Percentiles rank a stretch among this genome's conserved stretches.
Conservation (phyloP, 2,329 filamentous ascomycete genomes). For the Aspergillus caelatus region DNA sequence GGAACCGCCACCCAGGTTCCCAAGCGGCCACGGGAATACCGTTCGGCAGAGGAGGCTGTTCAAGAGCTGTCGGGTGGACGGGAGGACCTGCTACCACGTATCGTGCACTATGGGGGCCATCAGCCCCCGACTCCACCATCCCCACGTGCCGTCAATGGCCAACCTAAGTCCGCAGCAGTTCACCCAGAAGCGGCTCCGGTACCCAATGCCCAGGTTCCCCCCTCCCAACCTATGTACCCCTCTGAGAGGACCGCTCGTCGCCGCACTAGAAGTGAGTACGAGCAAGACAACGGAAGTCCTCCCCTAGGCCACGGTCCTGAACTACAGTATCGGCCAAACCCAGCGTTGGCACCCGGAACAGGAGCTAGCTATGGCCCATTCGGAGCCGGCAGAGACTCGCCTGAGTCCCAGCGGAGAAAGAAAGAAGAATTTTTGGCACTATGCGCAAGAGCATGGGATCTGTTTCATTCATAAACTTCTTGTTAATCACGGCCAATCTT, state of each 20-base stretch:
- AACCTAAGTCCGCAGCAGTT: slow-evolving; percentile 31
- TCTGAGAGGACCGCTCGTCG: slow-evolving; percentile 56
- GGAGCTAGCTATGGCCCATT: slow-evolving; percentile 66
- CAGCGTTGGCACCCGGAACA: slow-evolving; percentile 31
- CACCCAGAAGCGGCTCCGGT: slow-evolving; percentile 57
- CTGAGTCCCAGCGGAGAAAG: slow-evolving; percentile 81
- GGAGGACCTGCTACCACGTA: slow-evolving; percentile 85
- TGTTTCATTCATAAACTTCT: slow-evolving; percentile 81
- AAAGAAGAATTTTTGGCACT: slow-evolving; percentile 88
- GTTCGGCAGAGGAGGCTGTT: slow-evolving; percentile 93
- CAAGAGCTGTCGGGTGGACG: slow-evolving; percentile 88
- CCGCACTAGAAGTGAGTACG: slow-evolving; percentile 85
- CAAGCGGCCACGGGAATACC: slow-evolving; percentile 77
- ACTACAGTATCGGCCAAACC: slow-evolving; percentile 42
- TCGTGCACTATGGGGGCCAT: slow-evolving; percentile 93
- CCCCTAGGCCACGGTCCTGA: slow-evolving; percentile 76
- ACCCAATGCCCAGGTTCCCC: slow-evolving; percentile 64
- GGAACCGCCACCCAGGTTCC: slow-evolving; percentile 54
- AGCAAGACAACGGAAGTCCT: slow-evolving; percentile 81
- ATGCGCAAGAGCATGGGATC: slow-evolving; percentile 90
- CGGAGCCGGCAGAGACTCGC: slow-evolving; percentile 78
- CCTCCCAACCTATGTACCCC: slow-evolving; percentile 47
- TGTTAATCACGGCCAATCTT: background rate
- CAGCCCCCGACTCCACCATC: slow-evolving; percentile 92
- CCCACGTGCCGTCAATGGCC: slow-evolving; percentile 47